Conservation (phyloP, 345 rosid species). For the Capsella bursapastoris region DNA sequence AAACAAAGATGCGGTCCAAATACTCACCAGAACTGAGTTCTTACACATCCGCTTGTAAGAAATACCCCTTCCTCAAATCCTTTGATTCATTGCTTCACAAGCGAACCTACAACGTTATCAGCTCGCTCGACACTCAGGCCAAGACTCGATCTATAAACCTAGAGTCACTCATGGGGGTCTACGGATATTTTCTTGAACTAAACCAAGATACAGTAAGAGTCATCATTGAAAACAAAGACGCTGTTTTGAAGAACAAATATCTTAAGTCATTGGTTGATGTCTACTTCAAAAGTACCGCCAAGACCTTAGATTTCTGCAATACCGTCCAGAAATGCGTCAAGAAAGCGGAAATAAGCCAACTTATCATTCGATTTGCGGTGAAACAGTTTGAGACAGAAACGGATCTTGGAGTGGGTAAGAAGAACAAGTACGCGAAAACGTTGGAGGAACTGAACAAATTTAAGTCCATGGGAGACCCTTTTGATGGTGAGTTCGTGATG, state of each 20-base stretch:
- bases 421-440: constrained; percentile 56
- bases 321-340: constrained; percentile 62
- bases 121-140: constrained; percentile 52
- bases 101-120: constrained; percentile 60
- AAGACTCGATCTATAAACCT: constrained; percentile 57
- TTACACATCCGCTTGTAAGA: constrained; percentile 66
- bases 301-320: constrained; percentile 68
- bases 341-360: constrained; percentile 59
- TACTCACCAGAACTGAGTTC: constrained; percentile 57
- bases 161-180: constrained; percentile 69
- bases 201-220: constrained; percentile 62
- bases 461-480: constrained; percentile 73
- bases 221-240: constrained; percentile 62
- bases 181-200: constrained; percentile 62
- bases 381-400: constrained; percentile 60
- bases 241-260: constrained; percentile 63
- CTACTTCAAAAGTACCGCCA: constrained; percentile 65
- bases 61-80: constrained; percentile 60
- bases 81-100: constrained; percentile 61
- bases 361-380: constrained; percentile 61
- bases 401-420: constrained; percentile 43
- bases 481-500: constrained; percentile 56
- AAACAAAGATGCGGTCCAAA: constrained; percentile 30
- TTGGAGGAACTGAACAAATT: constrained; percentile 64
- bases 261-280: constrained; percentile 62